Evolutionary conservation across 2,329 filamentous ascomycete genomes (phyloP).

Genomic region (Pseudocercospora macadamiae): DNA sequence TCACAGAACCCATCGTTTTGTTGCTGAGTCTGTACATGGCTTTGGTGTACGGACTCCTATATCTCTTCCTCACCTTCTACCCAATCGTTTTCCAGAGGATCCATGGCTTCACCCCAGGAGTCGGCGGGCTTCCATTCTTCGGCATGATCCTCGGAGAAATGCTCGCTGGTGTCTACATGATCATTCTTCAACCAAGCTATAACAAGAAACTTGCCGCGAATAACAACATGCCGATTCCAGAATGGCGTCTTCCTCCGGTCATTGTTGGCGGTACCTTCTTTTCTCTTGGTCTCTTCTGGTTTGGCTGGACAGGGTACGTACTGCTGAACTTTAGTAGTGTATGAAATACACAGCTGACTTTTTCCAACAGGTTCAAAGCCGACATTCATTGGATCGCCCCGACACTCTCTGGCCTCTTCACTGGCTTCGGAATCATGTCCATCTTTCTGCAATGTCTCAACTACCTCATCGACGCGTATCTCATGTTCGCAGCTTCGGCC

Average conservation of each 20-base stretch:
- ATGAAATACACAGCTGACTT: no score
- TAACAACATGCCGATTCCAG: conserved; percentile 45
- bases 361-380: conserved; percentile 29
- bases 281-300: conserved; percentile 46
- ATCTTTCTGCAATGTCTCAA: conserved; percentile 63
- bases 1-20: conserved; percentile 54
- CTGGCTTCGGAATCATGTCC: conserved; percentile 60
- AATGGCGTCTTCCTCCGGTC: conserved; percentile 49
- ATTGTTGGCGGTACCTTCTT: conserved; percentile 53
- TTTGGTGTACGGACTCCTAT: conserved; percentile 48
- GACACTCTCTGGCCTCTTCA: conserved; percentile 53
- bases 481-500: conserved; percentile 57
- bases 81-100: conserved; percentile 74
- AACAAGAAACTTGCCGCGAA: conserved; percentile 36
- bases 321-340: no score
- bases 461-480: conserved; percentile 62
- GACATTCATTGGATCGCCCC: conserved; percentile 40
- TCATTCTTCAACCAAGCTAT: conserved; percentile 38
- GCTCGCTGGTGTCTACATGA: conserved; percentile 28
- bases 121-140: conserved; percentile 79
- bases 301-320: no score
- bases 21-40: conserved; percentile 49
- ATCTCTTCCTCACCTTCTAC: conserved; percentile 84
- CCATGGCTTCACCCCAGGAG: conserved; percentile 69
- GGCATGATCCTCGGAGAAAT: conserved; percentile 60